Evolutionary conservation across 2,329 filamentous ascomycete genomes (phyloP), one percentile per base, ranked within the genome.

Genomic region (Penicillium brasilianum): DNA sequence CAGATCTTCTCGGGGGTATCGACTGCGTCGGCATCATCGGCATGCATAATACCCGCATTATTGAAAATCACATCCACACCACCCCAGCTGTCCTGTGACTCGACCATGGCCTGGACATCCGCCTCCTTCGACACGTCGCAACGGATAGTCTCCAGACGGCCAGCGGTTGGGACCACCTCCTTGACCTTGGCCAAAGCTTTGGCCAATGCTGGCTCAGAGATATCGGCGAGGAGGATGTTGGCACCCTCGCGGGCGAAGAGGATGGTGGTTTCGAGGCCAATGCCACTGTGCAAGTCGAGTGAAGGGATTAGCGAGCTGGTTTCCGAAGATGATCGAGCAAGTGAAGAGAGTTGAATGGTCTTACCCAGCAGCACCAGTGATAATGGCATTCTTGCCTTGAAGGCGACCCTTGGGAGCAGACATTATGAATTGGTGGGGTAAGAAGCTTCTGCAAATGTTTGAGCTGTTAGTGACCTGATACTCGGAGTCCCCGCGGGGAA

Each of bases 41-140:
- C 88, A 81, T 97, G 93, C 93, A 97, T 97, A 78, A 97, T 97
- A 58, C 93, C 93, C 25, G 93, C 93, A 77, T 97, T 97, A 87
- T 97, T 97, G 88, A 97, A 97, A 71, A 97, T 91, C 74, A 97
- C 83, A 76, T 97, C 93, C 3, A 95, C 80, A 48, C 93, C 93
- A 73, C 93, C 93, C 90, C 91, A 96, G 59, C 86, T 75, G 77
- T 97, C 93, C 60, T 94, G 81, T 10, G 85, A 80, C 68, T 91
- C 89, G 55, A 97, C 83, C 75, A 90, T 87, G 58, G 88, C 87
- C 72, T 92, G 81, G 34, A 97, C 88, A 59, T 95, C 86, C 62
- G 85, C 78, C 77, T 97, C 93, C 72, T 93, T 93, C 76, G 91
- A 93, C 57, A 97, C 93, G 74, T 97, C 93, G 78, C 72, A 74